phyloP scores from a whole-genome alignment of 345 rosid species.

The Capsella bursapastoris region DNA sequence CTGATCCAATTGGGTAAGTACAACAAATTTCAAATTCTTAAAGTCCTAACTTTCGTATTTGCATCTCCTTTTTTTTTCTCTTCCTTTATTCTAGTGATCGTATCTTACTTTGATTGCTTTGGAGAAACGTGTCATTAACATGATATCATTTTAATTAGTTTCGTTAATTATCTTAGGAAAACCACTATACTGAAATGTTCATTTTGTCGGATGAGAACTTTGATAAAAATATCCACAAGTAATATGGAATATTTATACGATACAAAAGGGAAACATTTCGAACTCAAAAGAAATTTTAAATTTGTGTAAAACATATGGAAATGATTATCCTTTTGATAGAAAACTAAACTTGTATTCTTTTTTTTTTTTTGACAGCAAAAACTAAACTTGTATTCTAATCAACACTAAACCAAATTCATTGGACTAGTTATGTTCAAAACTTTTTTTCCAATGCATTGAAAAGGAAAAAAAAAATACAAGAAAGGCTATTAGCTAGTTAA shows the following conservation, averaged over 20 bases:
- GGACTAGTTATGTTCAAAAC: conserved; percentile 9
- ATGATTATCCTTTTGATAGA: not conserved
- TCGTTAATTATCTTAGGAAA: conserved; percentile 8
- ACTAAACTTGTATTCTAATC: not conserved
- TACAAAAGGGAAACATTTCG: not conserved
- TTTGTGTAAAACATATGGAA: not conserved
- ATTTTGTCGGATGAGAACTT: conserved; percentile 18
- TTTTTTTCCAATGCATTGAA: not conserved
- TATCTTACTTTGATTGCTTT: conserved; percentile 5
- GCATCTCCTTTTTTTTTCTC: conserved; percentile 13
- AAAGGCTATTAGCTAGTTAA: conserved; percentile 33
- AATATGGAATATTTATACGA: not conserved
- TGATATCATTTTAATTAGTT: not conserved
- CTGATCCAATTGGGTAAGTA: conserved; percentile 31
- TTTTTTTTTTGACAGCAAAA: not conserved
- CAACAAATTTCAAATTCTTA: conserved; percentile 40
- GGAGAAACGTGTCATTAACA: conserved; percentile 34
- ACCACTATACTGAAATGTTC: not conserved
- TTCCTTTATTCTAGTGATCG: conserved; percentile 3
- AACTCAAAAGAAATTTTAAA: not conserved
- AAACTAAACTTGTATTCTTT: not conserved
- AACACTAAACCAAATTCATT: not conserved
- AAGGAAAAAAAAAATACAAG: not conserved
- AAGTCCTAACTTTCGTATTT: conserved; percentile 23
- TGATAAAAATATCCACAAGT: not conserved